These are phyloP conservation scores for Diaporthe batatas DNA, from an alignment of 2,329 filamentous ascomycete genomes.

Conservation along the genomic window DNA sequence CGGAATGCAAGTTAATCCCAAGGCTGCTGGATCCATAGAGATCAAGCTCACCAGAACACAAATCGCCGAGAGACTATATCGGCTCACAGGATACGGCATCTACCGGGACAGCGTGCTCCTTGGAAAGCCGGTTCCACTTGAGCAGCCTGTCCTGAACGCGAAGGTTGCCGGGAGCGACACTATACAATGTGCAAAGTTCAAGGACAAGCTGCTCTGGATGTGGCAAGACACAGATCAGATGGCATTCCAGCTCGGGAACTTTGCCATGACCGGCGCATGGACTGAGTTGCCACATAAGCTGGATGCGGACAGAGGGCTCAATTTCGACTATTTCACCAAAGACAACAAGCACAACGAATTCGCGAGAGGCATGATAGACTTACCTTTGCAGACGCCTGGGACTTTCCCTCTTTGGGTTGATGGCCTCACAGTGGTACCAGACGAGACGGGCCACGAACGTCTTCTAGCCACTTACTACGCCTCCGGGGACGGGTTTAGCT, in stretches of 20 bases:
- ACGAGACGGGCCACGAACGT: slow-evolving; percentile 21
- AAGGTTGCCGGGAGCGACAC: slow-evolving; percentile 41
- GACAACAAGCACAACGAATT: slow-evolving; percentile 33
- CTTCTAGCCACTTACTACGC: slow-evolving; percentile 38
- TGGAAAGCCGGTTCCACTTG: slow-evolving; percentile 27
- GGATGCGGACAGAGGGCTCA: slow-evolving; percentile 33
- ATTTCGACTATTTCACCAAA: slow-evolving; percentile 37
- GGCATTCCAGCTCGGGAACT: slow-evolving; percentile 39
- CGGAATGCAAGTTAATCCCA: slow-evolving; percentile 37
- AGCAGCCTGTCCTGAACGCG: slow-evolving; percentile 36
- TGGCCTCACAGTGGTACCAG: slow-evolving; percentile 36
- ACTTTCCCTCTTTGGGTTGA: slow-evolving; percentile 39
- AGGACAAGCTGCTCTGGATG: slow-evolving; percentile 40
- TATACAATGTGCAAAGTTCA: slow-evolving; percentile 38
- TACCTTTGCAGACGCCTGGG: slow-evolving; percentile 29
- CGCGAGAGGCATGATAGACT: slow-evolving; percentile 34
- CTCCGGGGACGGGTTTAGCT: slow-evolving; percentile 23
- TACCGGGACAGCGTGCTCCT: slow-evolving; percentile 40
- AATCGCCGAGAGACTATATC: slow-evolving; percentile 38
- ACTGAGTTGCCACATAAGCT: slow-evolving; percentile 34
- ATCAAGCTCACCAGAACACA: slow-evolving; percentile 40
- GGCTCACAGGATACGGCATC: slow-evolving; percentile 40
- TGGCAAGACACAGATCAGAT: slow-evolving; percentile 43
- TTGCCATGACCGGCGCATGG: slow-evolving; percentile 40
- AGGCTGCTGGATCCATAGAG: slow-evolving; percentile 18